Percentiles rank a stretch among this genome's conserved stretches.
Conservation (phyloP, 1,284 basidiomycete genomes). For the Ceratobasidium sp. region DNA sequence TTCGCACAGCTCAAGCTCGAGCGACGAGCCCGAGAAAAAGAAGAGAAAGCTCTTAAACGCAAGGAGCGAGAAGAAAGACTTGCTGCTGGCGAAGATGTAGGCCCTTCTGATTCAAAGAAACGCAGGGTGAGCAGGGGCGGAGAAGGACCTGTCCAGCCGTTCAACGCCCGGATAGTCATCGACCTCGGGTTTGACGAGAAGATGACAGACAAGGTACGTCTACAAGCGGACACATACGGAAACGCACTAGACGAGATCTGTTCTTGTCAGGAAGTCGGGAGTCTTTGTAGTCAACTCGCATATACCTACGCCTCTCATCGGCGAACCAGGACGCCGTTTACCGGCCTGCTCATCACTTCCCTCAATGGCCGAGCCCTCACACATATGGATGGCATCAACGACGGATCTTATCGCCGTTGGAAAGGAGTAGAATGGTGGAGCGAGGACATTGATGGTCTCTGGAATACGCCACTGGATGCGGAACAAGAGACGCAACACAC, state of each 20-base stretch:
- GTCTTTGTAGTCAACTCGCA: slow-evolving; percentile 87
- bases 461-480: slow-evolving; percentile 50
- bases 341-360: slow-evolving; percentile 76
- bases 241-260: not conserved
- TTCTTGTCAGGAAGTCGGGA: slow-evolving; percentile 79
- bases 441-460: slow-evolving; percentile 73
- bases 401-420: slow-evolving; percentile 82
- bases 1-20: slow-evolving; percentile 74
- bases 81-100: slow-evolving; percentile 62
- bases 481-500: not conserved
- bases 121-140: slow-evolving; percentile 43
- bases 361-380: slow-evolving; percentile 72
- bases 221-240: not conserved
- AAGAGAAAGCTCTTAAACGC: slow-evolving; percentile 58
- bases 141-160: slow-evolving; percentile 56
- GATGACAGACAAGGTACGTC: slow-evolving; percentile 90
- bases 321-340: slow-evolving; percentile 72
- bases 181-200: slow-evolving; percentile 94
- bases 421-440: slow-evolving; percentile 80
- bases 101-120: slow-evolving; percentile 58
- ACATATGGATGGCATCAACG: slow-evolving; percentile 72
- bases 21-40: slow-evolving; percentile 77
- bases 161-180: slow-evolving; percentile 80
- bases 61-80: slow-evolving; percentile 45
- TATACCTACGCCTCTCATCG: slow-evolving; percentile 91